A percentile compares a stretch with the other conserved stretches of the same genome.
Conservation (phyloP, 371 early-diverging fungal species). For the Saksenaea vasiformis region DNA sequence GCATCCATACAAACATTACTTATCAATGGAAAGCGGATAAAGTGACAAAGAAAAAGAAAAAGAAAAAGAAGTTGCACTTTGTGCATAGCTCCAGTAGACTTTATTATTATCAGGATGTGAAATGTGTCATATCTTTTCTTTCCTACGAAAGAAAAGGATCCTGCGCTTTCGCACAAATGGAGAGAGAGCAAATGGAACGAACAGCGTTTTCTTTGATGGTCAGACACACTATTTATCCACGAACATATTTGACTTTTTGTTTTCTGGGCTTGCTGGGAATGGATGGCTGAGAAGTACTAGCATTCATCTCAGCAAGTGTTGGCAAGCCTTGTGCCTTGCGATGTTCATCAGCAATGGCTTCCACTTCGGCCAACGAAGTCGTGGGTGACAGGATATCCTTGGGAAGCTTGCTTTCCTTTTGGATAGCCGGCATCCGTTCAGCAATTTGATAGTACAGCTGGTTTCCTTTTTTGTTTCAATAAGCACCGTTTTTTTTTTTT, state of each 20-base stretch:
- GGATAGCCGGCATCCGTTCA: slow-evolving; percentile 32
- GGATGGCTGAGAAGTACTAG: slow-evolving; percentile 18
- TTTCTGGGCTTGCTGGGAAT: slow-evolving; percentile 38
- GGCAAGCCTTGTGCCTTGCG: slow-evolving; percentile 52
- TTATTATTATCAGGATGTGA: too few species aligned
- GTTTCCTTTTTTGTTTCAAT: slow-evolving; percentile 20
- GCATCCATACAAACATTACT: too few species aligned
- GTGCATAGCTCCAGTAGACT: too few species aligned
- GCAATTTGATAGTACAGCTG: slow-evolving; percentile 41
- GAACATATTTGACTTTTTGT: slow-evolving; percentile 47
- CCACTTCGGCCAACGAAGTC: slow-evolving; percentile 40
- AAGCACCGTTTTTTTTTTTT: background rate
- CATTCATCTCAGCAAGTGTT: slow-evolving; percentile 44
- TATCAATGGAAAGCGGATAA: too few species aligned
- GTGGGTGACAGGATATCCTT: slow-evolving; percentile 37
- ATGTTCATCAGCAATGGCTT: slow-evolving; percentile 45
- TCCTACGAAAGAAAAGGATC: slow-evolving; percentile 3
- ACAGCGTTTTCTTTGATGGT: background rate
- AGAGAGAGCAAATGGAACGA: background rate
- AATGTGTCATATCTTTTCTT: background rate
- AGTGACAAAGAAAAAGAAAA: too few species aligned
- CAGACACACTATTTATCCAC: slow-evolving; percentile 15
- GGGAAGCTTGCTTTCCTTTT: slow-evolving; percentile 39
- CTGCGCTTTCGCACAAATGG: background rate
- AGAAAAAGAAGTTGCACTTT: too few species aligned